These are phyloP conservation scores for Hydnomerulius pinastri DNA, from an alignment of 768 basidiomycete genomes.

Conservation along the genomic window DNA sequence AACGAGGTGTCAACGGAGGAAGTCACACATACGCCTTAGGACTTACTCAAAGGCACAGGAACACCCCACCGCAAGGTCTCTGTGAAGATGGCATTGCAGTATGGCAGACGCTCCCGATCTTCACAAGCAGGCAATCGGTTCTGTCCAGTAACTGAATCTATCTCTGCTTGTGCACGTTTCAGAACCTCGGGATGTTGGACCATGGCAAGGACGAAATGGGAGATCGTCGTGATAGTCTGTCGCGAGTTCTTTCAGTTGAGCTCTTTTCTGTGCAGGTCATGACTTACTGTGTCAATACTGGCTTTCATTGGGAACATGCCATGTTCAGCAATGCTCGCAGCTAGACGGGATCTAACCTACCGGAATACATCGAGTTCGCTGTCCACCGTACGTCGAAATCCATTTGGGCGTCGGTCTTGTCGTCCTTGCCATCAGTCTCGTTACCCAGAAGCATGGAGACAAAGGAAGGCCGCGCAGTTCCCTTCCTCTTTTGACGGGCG, in stretches of 20 bases:
- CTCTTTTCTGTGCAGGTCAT: neutral
- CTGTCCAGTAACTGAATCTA: slow-evolving; percentile 50
- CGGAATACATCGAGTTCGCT: slow-evolving; percentile 79
- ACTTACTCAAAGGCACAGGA: slow-evolving; percentile 58
- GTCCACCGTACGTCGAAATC: slow-evolving; percentile 79
- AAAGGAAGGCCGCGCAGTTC: slow-evolving; percentile 42
- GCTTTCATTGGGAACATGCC: slow-evolving; percentile 24
- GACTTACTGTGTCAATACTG: slow-evolving; percentile 61
- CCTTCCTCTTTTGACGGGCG: slow-evolving; percentile 29
- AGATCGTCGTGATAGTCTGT: slow-evolving; percentile 50
- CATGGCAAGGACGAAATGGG: slow-evolving; percentile 70
- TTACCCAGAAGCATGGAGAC: slow-evolving; percentile 54
- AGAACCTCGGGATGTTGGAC: slow-evolving; percentile 58
- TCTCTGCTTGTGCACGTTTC: slow-evolving; percentile 61
- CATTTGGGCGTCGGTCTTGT: slow-evolving; percentile 29
- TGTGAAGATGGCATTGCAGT: slow-evolving; percentile 54
- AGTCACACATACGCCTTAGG: neutral
- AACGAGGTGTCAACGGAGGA: neutral
- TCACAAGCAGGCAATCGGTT: slow-evolving; percentile 58
- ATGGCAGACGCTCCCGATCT: slow-evolving; percentile 59
- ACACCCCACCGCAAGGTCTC: slow-evolving; percentile 60
- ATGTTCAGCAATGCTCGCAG: neutral
- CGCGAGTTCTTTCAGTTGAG: slow-evolving; percentile 16
- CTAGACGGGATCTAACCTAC: slow-evolving; percentile 22
- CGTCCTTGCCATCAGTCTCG: slow-evolving; percentile 1